Conservation (phyloP, 148 eudicot species). For the Rhododendron ovatum region DNA sequence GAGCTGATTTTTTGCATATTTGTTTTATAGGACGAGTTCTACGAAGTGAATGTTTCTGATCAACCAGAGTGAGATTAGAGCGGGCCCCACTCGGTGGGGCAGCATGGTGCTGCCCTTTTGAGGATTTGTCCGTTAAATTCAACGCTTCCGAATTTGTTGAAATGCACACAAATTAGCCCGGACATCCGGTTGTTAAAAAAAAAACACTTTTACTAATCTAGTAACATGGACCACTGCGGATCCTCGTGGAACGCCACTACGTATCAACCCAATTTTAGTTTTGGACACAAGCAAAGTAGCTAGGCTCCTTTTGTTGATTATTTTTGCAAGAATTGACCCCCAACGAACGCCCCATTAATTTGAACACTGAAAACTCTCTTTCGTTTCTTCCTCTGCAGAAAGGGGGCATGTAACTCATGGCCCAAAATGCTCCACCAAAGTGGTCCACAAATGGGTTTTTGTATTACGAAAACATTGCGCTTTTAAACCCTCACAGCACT, state of each 20-base stretch:
- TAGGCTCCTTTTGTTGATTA: neutral
- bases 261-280: neutral
- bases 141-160: accelerated
- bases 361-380: neutral
- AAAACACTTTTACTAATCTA: too few species aligned
- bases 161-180: too few species aligned
- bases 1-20: too few species aligned
- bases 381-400: neutral
- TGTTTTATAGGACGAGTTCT: too few species aligned
- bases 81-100: too few species aligned
- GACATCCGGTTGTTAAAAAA: too few species aligned
- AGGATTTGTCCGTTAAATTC: too few species aligned
- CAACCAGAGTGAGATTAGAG: too few species aligned
- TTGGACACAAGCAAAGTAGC: neutral
- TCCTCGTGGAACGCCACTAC: neutral
- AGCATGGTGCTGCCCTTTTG: too few species aligned
- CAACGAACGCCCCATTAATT: neutral
- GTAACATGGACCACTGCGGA: neutral
- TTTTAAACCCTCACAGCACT: neutral
- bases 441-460: neutral
- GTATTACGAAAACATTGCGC: neutral
- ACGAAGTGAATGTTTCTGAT: too few species aligned
- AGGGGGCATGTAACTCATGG: neutral
- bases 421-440: neutral
- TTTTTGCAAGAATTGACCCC: neutral